Conservation (phyloP, 2,329 filamentous ascomycete genomes). For the Pleurostoma richardsiae region DNA sequence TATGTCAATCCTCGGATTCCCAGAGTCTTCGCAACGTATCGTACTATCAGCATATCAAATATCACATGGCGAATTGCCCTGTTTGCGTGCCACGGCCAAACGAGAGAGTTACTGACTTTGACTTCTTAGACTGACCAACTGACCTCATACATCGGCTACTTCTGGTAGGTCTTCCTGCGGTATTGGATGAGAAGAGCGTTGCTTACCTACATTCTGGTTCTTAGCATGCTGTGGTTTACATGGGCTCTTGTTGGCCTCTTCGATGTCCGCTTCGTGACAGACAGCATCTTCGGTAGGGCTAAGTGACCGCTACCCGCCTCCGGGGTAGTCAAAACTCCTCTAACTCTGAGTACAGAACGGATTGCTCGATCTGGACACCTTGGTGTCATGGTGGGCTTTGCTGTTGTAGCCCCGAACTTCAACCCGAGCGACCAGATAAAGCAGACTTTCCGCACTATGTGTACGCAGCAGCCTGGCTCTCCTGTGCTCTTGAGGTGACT, state of each 20-base stretch:
- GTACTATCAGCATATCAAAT: too few relatives aligned
- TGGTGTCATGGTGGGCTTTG: conserved; percentile 60
- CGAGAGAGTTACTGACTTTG: too few relatives aligned
- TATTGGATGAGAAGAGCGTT: background rate
- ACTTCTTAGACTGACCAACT: conserved; percentile 10
- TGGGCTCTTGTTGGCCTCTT: conserved; percentile 61
- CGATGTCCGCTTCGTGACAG: conserved; percentile 61
- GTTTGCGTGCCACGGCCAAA: too few relatives aligned
- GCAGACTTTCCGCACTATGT: conserved; percentile 33
- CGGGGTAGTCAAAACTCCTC: conserved; percentile 56
- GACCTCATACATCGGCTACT: conserved; percentile 29
- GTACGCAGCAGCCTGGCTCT: conserved; percentile 15
- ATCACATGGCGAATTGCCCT: too few relatives aligned
- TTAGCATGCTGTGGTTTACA: conserved; percentile 59
- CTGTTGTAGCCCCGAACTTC: conserved; percentile 50
- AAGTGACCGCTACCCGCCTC: conserved; percentile 52
- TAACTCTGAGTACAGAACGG: conserved; percentile 31
- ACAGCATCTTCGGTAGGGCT: conserved; percentile 46
- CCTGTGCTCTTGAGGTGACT: background rate
- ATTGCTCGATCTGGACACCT: conserved; percentile 54
- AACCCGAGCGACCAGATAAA: conserved; percentile 29
- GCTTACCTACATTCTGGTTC: background rate
- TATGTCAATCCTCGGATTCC: conserved; percentile 6
- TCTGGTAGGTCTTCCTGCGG: conserved; percentile 16
- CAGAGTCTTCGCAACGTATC: too few relatives aligned